Conservation (phyloP, 2,329 filamentous ascomycete species). For the Biscogniauxia marginata region DNA sequence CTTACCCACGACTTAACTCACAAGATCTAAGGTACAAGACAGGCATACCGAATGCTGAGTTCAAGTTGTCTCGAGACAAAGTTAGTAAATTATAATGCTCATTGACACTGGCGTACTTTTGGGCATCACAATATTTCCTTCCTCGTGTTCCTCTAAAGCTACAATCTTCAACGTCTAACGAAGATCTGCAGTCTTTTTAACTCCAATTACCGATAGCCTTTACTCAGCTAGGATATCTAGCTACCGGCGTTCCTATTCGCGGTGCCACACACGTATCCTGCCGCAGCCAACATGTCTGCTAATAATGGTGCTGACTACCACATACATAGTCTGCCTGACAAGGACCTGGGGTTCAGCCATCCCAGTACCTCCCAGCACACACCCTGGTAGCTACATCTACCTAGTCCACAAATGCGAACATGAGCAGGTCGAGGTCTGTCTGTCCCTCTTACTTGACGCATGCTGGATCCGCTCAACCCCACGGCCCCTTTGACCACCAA, state of each 20-base stretch:
- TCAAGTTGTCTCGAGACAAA: background rate
- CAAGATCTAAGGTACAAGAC: background rate
- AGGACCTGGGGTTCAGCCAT: background rate
- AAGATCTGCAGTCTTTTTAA: background rate
- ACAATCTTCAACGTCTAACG: background rate
- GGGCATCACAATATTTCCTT: too few species aligned
- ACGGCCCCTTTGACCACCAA: constrained; percentile 11
- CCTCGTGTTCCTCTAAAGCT: background rate
- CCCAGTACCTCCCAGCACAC: constrained; percentile 7
- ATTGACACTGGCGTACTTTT: background rate
- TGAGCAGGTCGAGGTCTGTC: background rate
- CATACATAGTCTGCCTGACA: background rate
- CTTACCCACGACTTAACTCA: background rate
- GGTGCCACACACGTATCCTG: background rate
- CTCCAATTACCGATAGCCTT: background rate
- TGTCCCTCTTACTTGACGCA: background rate
- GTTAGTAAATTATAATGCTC: background rate
- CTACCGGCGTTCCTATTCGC: background rate
- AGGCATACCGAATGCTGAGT: background rate
- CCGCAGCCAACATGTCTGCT: background rate
- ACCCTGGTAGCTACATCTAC: constrained; percentile 7
- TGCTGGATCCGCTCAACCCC: constrained; percentile 8
- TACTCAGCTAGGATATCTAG: background rate
- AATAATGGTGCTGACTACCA: background rate
- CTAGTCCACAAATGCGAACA: constrained; percentile 2